Conservation (phyloP, 345 rosid species). For the Sonneratia caseolaris region DNA sequence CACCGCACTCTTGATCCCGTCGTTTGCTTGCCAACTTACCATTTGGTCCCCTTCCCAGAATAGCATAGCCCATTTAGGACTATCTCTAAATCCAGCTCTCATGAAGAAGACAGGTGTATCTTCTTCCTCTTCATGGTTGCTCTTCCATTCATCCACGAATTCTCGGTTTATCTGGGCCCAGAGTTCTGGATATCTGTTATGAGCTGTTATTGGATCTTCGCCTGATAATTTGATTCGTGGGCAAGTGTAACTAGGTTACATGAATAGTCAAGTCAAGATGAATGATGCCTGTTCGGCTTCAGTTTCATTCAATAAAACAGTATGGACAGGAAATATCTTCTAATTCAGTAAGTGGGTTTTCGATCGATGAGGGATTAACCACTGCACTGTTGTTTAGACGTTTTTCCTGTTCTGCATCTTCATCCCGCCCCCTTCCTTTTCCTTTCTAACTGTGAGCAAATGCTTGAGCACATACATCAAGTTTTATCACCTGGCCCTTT, state of each 20-base stretch:
- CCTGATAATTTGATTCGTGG: conserved; percentile 24
- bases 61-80: conserved; percentile 68
- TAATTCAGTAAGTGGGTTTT: too few relatives aligned
- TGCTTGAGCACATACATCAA: too few relatives aligned
- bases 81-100: conserved; percentile 71
- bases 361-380: too few relatives aligned
- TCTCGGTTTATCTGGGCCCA: conserved; percentile 68
- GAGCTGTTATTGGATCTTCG: conserved; percentile 61
- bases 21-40: conserved; percentile 74
- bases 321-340: too few relatives aligned
- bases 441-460: too few relatives aligned
- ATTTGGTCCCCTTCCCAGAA: conserved; percentile 84
- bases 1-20: conserved; percentile 69
- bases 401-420: too few relatives aligned
- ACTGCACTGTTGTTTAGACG: too few relatives aligned
- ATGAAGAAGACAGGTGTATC: conserved; percentile 52
- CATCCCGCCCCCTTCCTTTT: too few relatives aligned
- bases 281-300: background rate
- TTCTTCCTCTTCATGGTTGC: conserved; percentile 24
- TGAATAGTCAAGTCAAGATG: background rate
- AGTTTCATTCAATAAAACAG: too few relatives aligned
- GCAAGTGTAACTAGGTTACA: background rate
- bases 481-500: too few relatives aligned
- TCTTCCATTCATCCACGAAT: conserved; percentile 59
- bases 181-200: conserved; percentile 66